A percentile compares a stretch with the other conserved stretches of the same genome.
Evolutionary conservation across 441 rosid genomes (phyloP).

Genomic region (Euphorbia corollata): DNA sequence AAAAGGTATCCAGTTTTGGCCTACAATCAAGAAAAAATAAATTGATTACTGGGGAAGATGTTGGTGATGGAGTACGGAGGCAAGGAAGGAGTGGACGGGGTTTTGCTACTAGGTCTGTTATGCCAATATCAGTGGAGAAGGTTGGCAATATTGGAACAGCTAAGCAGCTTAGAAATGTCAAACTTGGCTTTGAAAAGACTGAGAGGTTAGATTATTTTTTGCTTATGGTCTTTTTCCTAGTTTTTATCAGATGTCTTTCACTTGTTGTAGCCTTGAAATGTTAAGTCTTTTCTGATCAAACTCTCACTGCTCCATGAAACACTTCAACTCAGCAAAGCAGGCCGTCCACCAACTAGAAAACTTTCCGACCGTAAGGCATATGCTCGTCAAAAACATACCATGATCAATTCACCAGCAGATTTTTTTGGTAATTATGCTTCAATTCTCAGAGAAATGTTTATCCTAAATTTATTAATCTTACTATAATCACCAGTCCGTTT

Average conservation of each 20-base stretch:
- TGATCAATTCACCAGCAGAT: slow-evolving; percentile 56
- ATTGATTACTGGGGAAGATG: slow-evolving; percentile 55
- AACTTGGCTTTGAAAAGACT: slow-evolving; percentile 67
- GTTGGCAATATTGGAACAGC: slow-evolving; percentile 67
- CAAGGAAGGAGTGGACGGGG: slow-evolving; percentile 85
- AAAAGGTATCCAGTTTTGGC: slow-evolving; percentile 56
- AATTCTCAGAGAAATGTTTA: slow-evolving; percentile 17
- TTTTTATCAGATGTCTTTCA: slow-evolving; percentile 15
- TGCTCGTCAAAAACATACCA: slow-evolving; percentile 64
- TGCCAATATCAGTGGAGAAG: slow-evolving; percentile 60
- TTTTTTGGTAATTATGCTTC: slow-evolving; percentile 65
- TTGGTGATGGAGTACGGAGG: slow-evolving; percentile 72
- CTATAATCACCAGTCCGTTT: slow-evolving; percentile 15
- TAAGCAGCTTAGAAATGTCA: slow-evolving; percentile 83
- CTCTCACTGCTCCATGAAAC: slow-evolving; percentile 29
- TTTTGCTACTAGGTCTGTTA: slow-evolving; percentile 47
- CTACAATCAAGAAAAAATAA: slow-evolving; percentile 74
- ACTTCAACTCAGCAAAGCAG: slow-evolving; percentile 58
- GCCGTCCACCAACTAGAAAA: slow-evolving; percentile 92
- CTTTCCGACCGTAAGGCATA: slow-evolving; percentile 93
- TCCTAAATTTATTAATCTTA: slow-evolving; percentile 11
- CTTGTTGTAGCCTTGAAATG: slow-evolving; percentile 9
- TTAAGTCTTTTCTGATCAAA: slow-evolving; percentile 16
- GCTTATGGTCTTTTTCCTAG: slow-evolving; percentile 9
- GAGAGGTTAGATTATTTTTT: slow-evolving; percentile 54